Evolutionary conservation across 2,329 filamentous ascomycete genomes (phyloP), one percentile per base, ranked within the genome.

Genomic region (Claviceps arundinis): DNA sequence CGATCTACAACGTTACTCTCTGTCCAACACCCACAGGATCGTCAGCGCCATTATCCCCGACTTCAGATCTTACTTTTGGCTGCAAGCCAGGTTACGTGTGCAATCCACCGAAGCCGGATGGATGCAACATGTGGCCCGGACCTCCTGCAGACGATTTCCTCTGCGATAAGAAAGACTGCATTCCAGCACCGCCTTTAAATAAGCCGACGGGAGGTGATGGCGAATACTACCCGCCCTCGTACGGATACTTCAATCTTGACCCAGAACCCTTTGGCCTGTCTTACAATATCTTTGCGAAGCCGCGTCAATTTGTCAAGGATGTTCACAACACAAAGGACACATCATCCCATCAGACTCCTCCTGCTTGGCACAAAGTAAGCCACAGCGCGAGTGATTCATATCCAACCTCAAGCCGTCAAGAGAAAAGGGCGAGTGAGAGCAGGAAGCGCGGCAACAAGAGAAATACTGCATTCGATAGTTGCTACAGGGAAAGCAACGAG

Each of bases 221-320:
- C 52, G 52, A 68, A 16, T 80, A 76, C 59, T 82, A 75, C 56
- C 74, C 74, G 2, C 70, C 75, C 1, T 57, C 59, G 3, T 56
- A 57, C 13, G 78, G 74, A 3, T 86, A 85, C 61, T 87, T 81
- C 66, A 75, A 85, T 54, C 71, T 87, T n/a, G 70, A 81, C 52
- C 69, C 84, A 0, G 63, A 70, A 1, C 72, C 72, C 0, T 87
- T 87, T 53, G 82, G 82, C 4, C 68, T 87, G 16, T 76, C 72
- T 48, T 82, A 78, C 54, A 76, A 75, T 43, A 81, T 86, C 17
- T 86, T 84, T 55, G 70, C 72, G 19, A 60, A 74, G 5, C 58
- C 68, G 1, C 59, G 71, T 11, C 58, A 69, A 5, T 66, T 65
- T 51, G 61, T 66, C 2, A 51, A 69, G 6, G 57, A 66, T 30